Base-by-base conservation (phyloP, 768 basidiomycete species). In the Boletales sp. region DNA sequence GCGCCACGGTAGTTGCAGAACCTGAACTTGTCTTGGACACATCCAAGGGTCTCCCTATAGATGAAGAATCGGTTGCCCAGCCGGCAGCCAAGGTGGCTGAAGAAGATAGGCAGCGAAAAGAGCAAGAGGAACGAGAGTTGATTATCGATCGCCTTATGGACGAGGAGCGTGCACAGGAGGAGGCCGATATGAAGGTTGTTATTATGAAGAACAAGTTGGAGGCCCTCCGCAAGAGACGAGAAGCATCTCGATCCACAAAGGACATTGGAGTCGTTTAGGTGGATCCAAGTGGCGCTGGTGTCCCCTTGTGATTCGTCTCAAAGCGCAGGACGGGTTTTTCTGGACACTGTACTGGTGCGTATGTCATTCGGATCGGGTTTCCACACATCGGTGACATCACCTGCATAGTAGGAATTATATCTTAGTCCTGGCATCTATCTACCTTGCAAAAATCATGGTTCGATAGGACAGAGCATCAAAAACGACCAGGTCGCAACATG, bases 121-220 rank as follows among this genome's bases (percentile, higher is more conserved):
- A 84, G 58, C 74, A 73, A 61, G 88, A 91, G 19, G 90, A 92
- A 47, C 75, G 80, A 43, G 89, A 92, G 57, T 68, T 91, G 51
- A 91, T 92, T 39, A 87, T 92, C 84, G 90, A 91, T 67, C 77
- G 90, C 48, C 67, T 92, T 41, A 51, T 90, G 64, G 90, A 91
- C 30, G 90, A 93, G 70, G 90, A 93, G 65, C 77, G 83, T 48
- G 85, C 84, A 31, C 90, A 93, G 71, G 90, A 93, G 63, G 90
- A 92, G 63, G 90, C 89, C 6, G 90, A 93, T 63, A 82, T 82
- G 71, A 82, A 81, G 46, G 89, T 90, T 10, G 63, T 64, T 9
- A 57, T 76, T 38, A 75, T 92, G 70, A 90, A 85, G 69, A 79
- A 70, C 40, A 77, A 76, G 57, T 59, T 92, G 32, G 86, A 84